Conservation (phyloP, 208 protist species). For the Crithidia bombi region DNA sequence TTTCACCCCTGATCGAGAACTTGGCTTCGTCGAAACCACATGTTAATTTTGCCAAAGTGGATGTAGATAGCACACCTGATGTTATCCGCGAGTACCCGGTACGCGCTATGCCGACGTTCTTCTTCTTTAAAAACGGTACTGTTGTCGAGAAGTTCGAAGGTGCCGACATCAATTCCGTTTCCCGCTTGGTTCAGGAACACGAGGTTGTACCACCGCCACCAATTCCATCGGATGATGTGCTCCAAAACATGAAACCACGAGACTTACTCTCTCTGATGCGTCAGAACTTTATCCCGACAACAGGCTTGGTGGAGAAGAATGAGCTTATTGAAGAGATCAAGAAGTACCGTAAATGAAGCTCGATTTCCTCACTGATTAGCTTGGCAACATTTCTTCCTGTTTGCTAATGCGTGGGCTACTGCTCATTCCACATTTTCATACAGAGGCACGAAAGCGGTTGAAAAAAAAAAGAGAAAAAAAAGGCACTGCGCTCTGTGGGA, state of each 20-base stretch:
- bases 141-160: constrained; percentile 66
- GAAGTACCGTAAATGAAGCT: constrained; percentile 41
- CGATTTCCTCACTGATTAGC: not conserved
- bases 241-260: constrained; percentile 50
- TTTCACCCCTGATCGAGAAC: constrained; percentile 59
- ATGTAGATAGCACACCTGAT: constrained; percentile 61
- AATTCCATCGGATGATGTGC: constrained; percentile 61
- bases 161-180: constrained; percentile 56
- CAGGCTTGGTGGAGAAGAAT: constrained; percentile 58
- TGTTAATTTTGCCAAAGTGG: constrained; percentile 73
- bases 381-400: not conserved
- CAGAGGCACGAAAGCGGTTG: no score
- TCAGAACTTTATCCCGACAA: constrained; percentile 43
- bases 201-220: constrained; percentile 53
- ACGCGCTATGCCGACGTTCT: constrained; percentile 70
- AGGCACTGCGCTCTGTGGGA: no score
- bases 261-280: constrained; percentile 64
- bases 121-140: constrained; percentile 63
- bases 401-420: no score
- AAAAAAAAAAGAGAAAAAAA: no score
- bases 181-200: constrained; percentile 39
- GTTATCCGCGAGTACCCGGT: constrained; percentile 58
- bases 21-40: constrained; percentile 56
- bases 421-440: no score
- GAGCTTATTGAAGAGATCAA: constrained; percentile 63